Conservation (phyloP, 805 yeast genomes). For the Komagataella ulmi region DNA sequence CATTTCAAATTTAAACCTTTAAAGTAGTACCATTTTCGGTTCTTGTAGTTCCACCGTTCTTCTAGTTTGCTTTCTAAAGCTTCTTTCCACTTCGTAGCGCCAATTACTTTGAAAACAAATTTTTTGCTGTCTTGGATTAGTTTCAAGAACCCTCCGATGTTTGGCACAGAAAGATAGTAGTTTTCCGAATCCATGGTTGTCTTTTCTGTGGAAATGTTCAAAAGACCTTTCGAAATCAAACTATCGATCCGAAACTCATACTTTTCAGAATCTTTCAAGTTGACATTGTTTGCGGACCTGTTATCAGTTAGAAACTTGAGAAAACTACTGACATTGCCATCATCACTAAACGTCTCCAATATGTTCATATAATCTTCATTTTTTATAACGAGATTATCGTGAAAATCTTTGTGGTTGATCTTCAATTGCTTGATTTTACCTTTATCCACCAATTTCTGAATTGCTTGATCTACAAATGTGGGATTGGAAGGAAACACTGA, state of each 20-base stretch:
- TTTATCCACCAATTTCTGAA: constrained; percentile 22
- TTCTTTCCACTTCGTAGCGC: constrained; percentile 26
- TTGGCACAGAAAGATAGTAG: constrained; percentile 32
- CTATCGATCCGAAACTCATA: constrained; percentile 13
- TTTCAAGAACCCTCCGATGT: constrained; percentile 33
- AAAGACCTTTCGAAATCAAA: constrained; percentile 14
- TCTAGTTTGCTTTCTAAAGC: constrained; percentile 25
- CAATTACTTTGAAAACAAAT: constrained; percentile 27
- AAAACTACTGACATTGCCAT: constrained; percentile 15
- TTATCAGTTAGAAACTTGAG: constrained; percentile 8
- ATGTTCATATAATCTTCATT: constrained; percentile 9
- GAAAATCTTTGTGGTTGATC: constrained; percentile 28
- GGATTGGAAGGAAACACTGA: constrained; percentile 30
- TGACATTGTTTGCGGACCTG: constrained; percentile 12
- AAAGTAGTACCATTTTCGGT: constrained; percentile 29
- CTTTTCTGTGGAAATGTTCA: constrained; percentile 17
- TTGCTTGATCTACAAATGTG: constrained; percentile 34
- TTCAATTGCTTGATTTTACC: constrained; percentile 20
- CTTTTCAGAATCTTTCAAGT: constrained; percentile 8
- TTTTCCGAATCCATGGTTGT: constrained; percentile 25
- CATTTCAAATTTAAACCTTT: constrained; percentile 37
- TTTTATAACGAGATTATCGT: constrained; percentile 25
- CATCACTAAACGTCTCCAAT: constrained; percentile 6
- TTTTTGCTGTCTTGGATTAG: constrained; percentile 28
- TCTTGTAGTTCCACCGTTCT: constrained; percentile 32